Evolutionary conservation across 1,139 yeast genomes (phyloP).

Genomic region (Yamadazyma songkhlaensis): DNA sequence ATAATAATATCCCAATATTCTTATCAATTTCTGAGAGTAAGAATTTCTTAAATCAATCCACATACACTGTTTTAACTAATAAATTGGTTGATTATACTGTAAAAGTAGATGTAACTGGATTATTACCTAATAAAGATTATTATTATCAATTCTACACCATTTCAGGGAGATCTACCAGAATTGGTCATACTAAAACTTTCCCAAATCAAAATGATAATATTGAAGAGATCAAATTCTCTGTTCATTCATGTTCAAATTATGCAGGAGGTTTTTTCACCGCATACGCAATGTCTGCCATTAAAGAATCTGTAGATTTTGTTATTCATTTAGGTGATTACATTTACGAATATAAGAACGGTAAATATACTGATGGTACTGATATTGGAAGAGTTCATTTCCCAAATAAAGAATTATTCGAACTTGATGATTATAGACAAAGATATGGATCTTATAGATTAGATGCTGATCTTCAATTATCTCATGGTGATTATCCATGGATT

Average conservation of each 20-base stretch:
- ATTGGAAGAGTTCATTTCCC: background rate
- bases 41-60: background rate
- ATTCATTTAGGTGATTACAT: slow-evolving; percentile 3
- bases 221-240: background rate
- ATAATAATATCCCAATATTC: background rate
- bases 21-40: background rate
- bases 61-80: slow-evolving; percentile 1
- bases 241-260: slow-evolving; percentile 1
- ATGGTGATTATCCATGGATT: slow-evolving; percentile 3
- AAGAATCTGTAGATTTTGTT: slow-evolving; percentile 2
- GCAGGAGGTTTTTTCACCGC: slow-evolving; percentile 2
- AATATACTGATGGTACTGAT: slow-evolving; percentile 1
- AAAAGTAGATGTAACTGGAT: background rate
- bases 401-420: slow-evolving; percentile 1
- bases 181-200: slow-evolving; percentile 1
- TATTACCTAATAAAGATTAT: slow-evolving; percentile 1
- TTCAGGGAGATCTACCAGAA: background rate
- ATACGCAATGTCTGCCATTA: slow-evolving; percentile 1
- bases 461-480: slow-evolving; percentile 3
- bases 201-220: background rate
- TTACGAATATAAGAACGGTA: slow-evolving; percentile 1
- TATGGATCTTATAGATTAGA: background rate
- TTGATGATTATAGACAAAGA: slow-evolving; percentile 2
- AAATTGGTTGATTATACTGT: background rate
- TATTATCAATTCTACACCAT: slow-evolving; percentile 1